Evolutionary conservation across 2,329 filamentous ascomycete species (phyloP).

Genomic region (Drechslerella stenobrocha): DNA sequence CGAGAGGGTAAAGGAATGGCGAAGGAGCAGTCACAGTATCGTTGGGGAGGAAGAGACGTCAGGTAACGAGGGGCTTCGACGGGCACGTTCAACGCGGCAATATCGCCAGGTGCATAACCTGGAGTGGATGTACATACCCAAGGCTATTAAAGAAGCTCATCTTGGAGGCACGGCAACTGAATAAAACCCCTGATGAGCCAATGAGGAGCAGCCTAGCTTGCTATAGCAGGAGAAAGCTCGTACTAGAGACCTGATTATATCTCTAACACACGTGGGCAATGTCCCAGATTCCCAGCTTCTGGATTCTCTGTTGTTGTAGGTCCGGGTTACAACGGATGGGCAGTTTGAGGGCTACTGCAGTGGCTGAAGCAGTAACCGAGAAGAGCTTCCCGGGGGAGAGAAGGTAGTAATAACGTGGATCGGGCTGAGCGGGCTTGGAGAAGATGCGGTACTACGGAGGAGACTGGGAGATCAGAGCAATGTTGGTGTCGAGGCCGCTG

Average conservation of each 20-base stretch:
- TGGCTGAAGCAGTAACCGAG: conserved; percentile 3
- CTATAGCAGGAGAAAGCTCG: background rate
- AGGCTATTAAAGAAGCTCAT: conserved; percentile 41
- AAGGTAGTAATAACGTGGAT: background rate
- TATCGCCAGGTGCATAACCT: background rate
- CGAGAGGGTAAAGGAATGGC: conserved; percentile 2
- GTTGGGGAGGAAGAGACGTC: background rate
- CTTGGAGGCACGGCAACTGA: conserved; percentile 6
- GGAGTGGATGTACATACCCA: conserved; percentile 30
- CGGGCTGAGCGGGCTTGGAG: background rate
- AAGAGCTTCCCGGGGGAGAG: conserved; percentile 2
- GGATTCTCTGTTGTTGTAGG: background rate
- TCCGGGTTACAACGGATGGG: background rate
- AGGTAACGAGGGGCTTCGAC: background rate
- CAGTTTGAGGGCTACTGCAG: background rate
- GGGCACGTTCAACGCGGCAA: too few relatives aligned
- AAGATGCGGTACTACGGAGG: background rate
- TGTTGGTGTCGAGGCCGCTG: too few relatives aligned
- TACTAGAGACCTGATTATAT: background rate
- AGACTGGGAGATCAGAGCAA: too few relatives aligned
- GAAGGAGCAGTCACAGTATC: background rate
- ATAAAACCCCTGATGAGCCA: background rate
- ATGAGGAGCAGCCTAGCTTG: background rate
- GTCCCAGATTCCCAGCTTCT: background rate
- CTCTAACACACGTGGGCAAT: background rate